These are phyloP conservation scores for Mortierella hygrophila DNA, from an alignment of 192 early-diverging fungal species.

Conservation along the genomic window DNA sequence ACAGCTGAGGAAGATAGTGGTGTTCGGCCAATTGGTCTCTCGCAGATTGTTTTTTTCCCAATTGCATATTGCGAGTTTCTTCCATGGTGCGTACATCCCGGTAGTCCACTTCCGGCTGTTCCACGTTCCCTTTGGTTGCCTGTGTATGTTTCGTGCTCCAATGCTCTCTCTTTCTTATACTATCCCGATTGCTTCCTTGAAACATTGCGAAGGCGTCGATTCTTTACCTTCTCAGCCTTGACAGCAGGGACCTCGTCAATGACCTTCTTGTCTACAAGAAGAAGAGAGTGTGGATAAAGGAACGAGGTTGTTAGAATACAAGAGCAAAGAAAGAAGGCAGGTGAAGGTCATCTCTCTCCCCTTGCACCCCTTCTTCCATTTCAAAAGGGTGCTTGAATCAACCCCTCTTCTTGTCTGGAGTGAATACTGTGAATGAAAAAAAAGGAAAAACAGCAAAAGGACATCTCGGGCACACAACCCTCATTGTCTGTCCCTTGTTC, in stretches of 20 bases:
- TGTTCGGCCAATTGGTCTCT: too few species aligned
- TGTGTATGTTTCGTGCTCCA: not conserved
- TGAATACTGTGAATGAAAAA: not conserved
- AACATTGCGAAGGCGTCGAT: not conserved
- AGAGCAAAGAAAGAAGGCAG: not conserved
- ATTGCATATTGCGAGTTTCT: not conserved
- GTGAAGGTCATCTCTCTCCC: not conserved
- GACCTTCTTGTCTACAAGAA: not conserved
- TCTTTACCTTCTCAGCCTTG: conserved; percentile 1
- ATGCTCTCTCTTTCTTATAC: not conserved
- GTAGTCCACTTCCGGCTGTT: not conserved
- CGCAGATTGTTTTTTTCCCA: not conserved
- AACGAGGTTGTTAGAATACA: not conserved
- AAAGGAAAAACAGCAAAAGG: not conserved
- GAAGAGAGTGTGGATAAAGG: not conserved
- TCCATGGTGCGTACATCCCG: not conserved
- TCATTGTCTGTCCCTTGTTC: not conserved
- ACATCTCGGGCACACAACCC: not conserved
- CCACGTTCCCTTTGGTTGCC: not conserved
- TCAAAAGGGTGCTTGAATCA: not conserved
- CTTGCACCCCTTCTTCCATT: conserved; percentile 1
- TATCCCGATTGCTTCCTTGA: conserved; percentile 4
- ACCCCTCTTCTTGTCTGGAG: not conserved
- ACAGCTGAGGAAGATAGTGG: too few species aligned
- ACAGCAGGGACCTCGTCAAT: not conserved